Conservation (phyloP, 2,329 filamentous ascomycete genomes). For the Anisogramma anomala region DNA sequence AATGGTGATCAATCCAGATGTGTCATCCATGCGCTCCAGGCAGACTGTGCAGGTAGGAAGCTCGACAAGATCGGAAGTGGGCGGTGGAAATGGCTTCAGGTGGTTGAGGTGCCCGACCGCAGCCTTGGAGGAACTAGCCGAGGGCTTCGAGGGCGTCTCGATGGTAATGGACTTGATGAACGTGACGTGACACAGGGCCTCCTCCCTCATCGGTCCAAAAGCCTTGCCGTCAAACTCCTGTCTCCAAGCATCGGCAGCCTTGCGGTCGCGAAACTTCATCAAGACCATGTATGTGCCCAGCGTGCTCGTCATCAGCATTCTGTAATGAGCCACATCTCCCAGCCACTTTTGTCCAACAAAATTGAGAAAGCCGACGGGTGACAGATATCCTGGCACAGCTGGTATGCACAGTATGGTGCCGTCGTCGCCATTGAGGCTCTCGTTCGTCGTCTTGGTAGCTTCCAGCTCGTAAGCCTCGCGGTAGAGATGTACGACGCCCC, state of each 20-base stretch:
- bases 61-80: conserved; percentile 76
- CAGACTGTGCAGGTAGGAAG: conserved; percentile 94
- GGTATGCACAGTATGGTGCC: conserved; percentile 78
- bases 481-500: conserved; percentile 91
- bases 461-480: conserved; percentile 63
- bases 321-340: conserved; percentile 79
- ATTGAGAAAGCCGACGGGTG: conserved; percentile 78
- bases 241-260: conserved; percentile 67
- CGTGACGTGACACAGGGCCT: conserved; percentile 78
- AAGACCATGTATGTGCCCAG: conserved; percentile 91
- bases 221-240: conserved; percentile 83
- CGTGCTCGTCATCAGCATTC: conserved; percentile 81
- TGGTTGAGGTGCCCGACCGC: conserved; percentile 29
- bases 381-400: conserved; percentile 88
- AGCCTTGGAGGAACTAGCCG: conserved; percentile 14
- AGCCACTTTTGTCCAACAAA: conserved; percentile 84
- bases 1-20: conserved; percentile 86
- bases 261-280: conserved; percentile 76
- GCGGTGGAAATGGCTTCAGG: conserved; percentile 49
- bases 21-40: conserved; percentile 96
- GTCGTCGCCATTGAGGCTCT: conserved; percentile 22
- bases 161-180: conserved; percentile 90
- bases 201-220: conserved; percentile 86
- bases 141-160: conserved; percentile 48
- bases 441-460: neutral